Base-by-base conservation (phyloP, 2,329 filamentous ascomycete genomes). In the Calonectria pauciramosa region DNA sequence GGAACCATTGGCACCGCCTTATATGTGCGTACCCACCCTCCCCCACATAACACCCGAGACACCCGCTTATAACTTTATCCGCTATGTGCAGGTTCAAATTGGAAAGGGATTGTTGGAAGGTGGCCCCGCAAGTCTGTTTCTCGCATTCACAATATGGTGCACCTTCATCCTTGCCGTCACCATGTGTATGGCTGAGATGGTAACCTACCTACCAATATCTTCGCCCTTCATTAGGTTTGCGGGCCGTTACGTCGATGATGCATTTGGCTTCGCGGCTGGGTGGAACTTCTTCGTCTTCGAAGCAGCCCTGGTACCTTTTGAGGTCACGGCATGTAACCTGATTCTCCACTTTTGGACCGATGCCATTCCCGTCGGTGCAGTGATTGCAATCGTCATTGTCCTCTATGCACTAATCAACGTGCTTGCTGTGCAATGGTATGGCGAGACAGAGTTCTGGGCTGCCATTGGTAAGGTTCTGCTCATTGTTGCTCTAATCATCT, bases 191-290 rank as follows among this genome's bases (percentile, higher is more conserved):
- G 92, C 93, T 13, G 94, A 95, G 82, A 95, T 95, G 93, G 93
- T 94, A 9, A 94, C 93, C 0, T 95, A 94, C 76, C 86, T 95
- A 1, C 94, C 94, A 8, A 94, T 96, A 69, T 94, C 93, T 0
- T 95, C 93, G 51, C 93, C 94, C 0, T 96, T 96, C 82, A 94
- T 96, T 81, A 91, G 93, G 32, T 95, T 96, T 79, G 94, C 94
- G 4, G 93, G 93, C 18, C 90, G 93, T 56, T 95, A 92, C 77
- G 93, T 95, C 38, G 94, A 95, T 77, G 93, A 95, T 76, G 93
- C 93, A 3, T 93, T 95, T 73, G 93, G 93, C 1, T 93, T 94
- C 71, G 93, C 93, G 9, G 90, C 92, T 2, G 93, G 93, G 6
- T 95, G 93, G 90, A 94, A 95, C 82, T 94, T 94, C 78, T 94